Conservation (phyloP, 2,329 filamentous ascomycete species). For the Phoma sp. region DNA sequence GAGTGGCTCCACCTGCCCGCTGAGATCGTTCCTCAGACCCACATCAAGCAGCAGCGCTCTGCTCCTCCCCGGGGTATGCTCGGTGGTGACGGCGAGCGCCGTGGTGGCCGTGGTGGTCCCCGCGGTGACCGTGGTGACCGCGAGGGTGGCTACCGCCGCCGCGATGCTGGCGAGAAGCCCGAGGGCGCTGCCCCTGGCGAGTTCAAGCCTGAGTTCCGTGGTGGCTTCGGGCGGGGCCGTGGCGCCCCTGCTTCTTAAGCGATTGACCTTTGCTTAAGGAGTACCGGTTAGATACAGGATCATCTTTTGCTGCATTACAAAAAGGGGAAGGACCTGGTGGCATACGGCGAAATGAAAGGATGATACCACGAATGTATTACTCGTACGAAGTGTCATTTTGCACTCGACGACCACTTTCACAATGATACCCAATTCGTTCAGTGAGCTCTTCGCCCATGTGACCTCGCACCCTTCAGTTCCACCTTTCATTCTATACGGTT, state of each 20-base stretch:
- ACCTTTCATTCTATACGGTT: background rate
- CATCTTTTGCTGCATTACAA: constrained; percentile 43
- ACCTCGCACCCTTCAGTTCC: background rate
- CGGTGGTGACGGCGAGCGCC: constrained; percentile 79
- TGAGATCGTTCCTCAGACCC: constrained; percentile 98
- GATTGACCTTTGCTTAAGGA: constrained; percentile 30
- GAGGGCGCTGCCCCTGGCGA: constrained; percentile 50
- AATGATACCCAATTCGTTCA: constrained; percentile 47
- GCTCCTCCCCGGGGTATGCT: constrained; percentile 99
- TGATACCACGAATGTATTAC: constrained; percentile 47
- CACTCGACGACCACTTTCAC: constrained; percentile 37
- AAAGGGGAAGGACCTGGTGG: constrained; percentile 42
- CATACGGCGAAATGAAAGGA: constrained; percentile 47
- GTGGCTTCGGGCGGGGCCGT: constrained; percentile 51
- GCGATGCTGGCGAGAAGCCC: constrained; percentile 66
- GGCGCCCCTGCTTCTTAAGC: constrained; percentile 47
- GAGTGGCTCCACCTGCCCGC: constrained; percentile 99
- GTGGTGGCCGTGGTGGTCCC: constrained; percentile 78
- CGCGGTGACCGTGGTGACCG: constrained; percentile 66
- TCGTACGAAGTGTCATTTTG: constrained; percentile 34
- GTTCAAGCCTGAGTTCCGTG: constrained; percentile 53
- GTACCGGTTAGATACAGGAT: constrained; percentile 28
- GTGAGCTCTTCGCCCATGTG: constrained; percentile 19
- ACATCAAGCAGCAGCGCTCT: constrained; percentile 99
- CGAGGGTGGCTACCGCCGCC: constrained; percentile 81